Evolutionary conservation across 805 yeast species (phyloP).

Genomic region (Barnettozyma siamensis): DNA sequence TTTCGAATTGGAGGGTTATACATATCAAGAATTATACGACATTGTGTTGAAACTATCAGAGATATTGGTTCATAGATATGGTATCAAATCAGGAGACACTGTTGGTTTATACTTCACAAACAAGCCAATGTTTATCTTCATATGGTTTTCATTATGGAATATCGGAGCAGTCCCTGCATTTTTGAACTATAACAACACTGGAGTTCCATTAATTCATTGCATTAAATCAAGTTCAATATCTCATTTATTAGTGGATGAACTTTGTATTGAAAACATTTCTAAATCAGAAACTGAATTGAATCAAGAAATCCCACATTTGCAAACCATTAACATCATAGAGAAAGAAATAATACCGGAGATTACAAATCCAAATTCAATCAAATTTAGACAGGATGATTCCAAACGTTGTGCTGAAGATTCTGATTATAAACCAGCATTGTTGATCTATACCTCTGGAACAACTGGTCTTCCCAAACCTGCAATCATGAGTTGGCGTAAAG

Average conservation of each 20-base stretch:
- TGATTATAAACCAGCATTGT: slow-evolving; percentile 58
- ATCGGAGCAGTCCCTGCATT: slow-evolving; percentile 88
- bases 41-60: slow-evolving; percentile 61
- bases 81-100: slow-evolving; percentile 58
- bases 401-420: slow-evolving; percentile 53
- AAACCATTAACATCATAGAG: slow-evolving; percentile 49
- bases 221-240: slow-evolving; percentile 58
- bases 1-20: slow-evolving; percentile 55
- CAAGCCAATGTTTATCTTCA: slow-evolving; percentile 71
- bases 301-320: slow-evolving; percentile 32
- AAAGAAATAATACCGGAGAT: slow-evolving; percentile 36
- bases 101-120: slow-evolving; percentile 76
- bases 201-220: slow-evolving; percentile 74
- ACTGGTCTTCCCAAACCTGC: slow-evolving; percentile 95
- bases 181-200: slow-evolving; percentile 72
- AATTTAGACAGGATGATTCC: slow-evolving; percentile 48
- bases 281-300: slow-evolving; percentile 42
- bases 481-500: slow-evolving; percentile 85
- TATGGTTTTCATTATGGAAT: slow-evolving; percentile 88
- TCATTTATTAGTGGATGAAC: slow-evolving; percentile 71
- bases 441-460: slow-evolving; percentile 90
- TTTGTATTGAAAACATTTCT: slow-evolving; percentile 46
- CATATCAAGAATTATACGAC: slow-evolving; percentile 65
- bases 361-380: slow-evolving; percentile 35
- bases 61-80: slow-evolving; percentile 56